A percentile compares a stretch with the other conserved stretches of the same genome.
Evolutionary conservation across 2,329 filamentous ascomycete species (phyloP).

Genomic region (Pseudogymnoascus sp.): DNA sequence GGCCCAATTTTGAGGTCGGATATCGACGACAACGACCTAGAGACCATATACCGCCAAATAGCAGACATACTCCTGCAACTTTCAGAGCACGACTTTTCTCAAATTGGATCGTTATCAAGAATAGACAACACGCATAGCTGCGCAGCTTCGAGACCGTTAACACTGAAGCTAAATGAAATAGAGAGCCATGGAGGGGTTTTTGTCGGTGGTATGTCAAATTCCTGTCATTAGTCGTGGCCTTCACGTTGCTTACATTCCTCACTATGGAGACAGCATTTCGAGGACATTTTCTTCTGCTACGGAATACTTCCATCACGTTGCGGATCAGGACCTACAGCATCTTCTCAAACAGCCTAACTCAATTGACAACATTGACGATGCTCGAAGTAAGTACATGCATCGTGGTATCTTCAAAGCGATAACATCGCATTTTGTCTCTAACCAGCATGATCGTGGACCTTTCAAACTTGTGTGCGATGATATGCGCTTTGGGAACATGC

Average conservation of each 20-base stretch:
- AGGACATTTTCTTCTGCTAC: slow-evolving; percentile 26
- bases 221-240: background rate
- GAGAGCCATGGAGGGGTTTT: background rate
- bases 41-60: slow-evolving; percentile 15
- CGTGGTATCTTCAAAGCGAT: slow-evolving; percentile 26
- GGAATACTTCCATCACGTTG: slow-evolving; percentile 30
- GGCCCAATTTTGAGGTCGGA: slow-evolving; percentile 13
- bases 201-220: background rate
- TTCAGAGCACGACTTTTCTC: slow-evolving; percentile 14
- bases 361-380: slow-evolving; percentile 22
- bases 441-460: slow-evolving; percentile 20
- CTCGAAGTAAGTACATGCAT: slow-evolving; percentile 25
- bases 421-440: slow-evolving; percentile 21
- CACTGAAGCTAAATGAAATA: background rate
- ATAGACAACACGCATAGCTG: background rate
- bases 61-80: slow-evolving; percentile 15
- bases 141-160: background rate
- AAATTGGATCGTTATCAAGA: slow-evolving; percentile 13
- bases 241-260: background rate
- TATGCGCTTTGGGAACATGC: slow-evolving; percentile 32
- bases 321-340: slow-evolving; percentile 29
- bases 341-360: slow-evolving; percentile 32
- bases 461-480: slow-evolving; percentile 35
- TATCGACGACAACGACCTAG: slow-evolving; percentile 14
- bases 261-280: slow-evolving; percentile 6